Conservation (phyloP, 2,329 filamentous ascomycete genomes). For the Fusarium papillatum region DNA sequence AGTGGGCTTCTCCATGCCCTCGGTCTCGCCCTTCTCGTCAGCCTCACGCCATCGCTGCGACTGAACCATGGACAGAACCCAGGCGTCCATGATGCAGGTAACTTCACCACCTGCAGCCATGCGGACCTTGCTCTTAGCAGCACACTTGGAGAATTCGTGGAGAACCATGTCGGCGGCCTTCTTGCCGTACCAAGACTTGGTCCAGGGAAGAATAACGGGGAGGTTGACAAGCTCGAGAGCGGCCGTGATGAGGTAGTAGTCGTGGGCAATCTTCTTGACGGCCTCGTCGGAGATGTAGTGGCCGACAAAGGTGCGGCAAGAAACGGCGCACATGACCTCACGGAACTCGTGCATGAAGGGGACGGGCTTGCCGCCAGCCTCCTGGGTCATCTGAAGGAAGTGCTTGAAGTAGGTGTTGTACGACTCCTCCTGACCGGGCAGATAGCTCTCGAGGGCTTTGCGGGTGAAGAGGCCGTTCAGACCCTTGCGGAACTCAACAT, state of each 20-base stretch:
- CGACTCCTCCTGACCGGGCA: constrained; percentile 93
- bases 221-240: constrained; percentile 98
- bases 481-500: constrained; percentile 98
- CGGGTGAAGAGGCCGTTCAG: constrained; percentile 96
- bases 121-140: constrained; percentile 91
- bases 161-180: constrained; percentile 95
- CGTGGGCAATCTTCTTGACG: constrained; percentile 94
- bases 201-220: constrained; percentile 95
- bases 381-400: constrained; percentile 82
- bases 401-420: constrained; percentile 89
- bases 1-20: constrained; percentile 83
- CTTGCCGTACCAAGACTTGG: constrained; percentile 97
- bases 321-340: constrained; percentile 94
- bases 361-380: constrained; percentile 79
- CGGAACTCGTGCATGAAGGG: constrained; percentile 95
- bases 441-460: constrained; percentile 87
- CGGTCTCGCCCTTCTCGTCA: constrained; percentile 79
- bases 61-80: constrained; percentile 90
- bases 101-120: constrained; percentile 91
- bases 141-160: constrained; percentile 89
- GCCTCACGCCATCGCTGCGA: constrained; percentile 87
- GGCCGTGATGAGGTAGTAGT: constrained; percentile 97
- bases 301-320: constrained; percentile 96
- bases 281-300: constrained; percentile 93
- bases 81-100: constrained; percentile 95